Percentiles rank a stretch among this genome's conserved stretches.
Evolutionary conservation across 495 filamentous ascomycete genomes (phyloP).

Genomic region (Polyplosphaeria fusca): DNA sequence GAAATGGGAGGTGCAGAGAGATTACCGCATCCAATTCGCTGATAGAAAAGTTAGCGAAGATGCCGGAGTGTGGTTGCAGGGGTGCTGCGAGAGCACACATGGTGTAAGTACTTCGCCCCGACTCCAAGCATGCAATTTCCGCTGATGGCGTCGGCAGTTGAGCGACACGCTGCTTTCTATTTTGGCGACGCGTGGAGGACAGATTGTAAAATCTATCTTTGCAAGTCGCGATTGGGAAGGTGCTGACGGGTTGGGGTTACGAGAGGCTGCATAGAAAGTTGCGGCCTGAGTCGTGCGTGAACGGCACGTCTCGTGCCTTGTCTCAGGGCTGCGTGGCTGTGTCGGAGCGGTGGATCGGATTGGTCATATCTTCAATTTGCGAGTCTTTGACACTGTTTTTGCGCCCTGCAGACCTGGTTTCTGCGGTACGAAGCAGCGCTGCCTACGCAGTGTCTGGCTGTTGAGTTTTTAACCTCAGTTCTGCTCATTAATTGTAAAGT

Average conservation of each 20-base stretch:
- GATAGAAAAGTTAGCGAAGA: constrained; percentile 58
- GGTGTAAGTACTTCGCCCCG: constrained; percentile 58
- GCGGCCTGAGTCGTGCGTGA: constrained; percentile 3
- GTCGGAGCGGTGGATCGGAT: constrained; percentile 4
- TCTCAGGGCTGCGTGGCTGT: constrained; percentile 7
- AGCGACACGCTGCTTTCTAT: constrained; percentile 79
- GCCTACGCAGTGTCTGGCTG: too few species aligned
- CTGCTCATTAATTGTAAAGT: too few species aligned
- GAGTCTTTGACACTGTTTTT: background rate
- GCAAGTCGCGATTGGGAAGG: constrained; percentile 35
- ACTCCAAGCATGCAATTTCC: constrained; percentile 6
- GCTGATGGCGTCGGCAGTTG: constrained; percentile 44
- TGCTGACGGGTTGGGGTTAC: constrained; percentile 9
- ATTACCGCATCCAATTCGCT: constrained; percentile 73
- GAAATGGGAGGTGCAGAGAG: constrained; percentile 50
- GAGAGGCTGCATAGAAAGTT: constrained; percentile 17
- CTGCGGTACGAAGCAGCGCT: too few species aligned
- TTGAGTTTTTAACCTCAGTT: too few species aligned
- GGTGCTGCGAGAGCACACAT: constrained; percentile 88
- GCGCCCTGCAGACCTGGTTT: too few species aligned
- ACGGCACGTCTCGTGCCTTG: background rate
- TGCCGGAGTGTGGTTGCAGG: constrained; percentile 87
- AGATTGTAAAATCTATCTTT: constrained; percentile 76
- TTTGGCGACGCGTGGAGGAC: constrained; percentile 68
- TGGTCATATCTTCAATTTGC: too few species aligned